Conservation (phyloP, 2,329 filamentous ascomycete genomes). For the Juglanconis juglandina region DNA sequence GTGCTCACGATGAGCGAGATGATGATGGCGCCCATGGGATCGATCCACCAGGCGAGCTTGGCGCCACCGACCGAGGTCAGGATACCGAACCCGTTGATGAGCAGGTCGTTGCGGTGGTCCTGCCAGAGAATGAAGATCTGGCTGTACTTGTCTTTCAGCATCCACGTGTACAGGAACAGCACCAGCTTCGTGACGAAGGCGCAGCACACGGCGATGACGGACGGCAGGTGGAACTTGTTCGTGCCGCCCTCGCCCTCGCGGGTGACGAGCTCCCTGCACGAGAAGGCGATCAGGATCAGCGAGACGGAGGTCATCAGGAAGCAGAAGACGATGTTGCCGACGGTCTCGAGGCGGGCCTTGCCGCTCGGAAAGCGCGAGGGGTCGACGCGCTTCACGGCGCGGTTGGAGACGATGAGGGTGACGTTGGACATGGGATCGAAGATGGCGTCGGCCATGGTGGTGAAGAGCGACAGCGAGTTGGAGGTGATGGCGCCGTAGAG, state of each 20-base stretch:
- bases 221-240: conserved; percentile 73
- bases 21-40: conserved; percentile 85
- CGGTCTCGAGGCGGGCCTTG: conserved; percentile 90
- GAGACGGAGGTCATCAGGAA: conserved; percentile 94
- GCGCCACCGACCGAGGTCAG: conserved; percentile 86
- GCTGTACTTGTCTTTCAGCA: conserved; percentile 83
- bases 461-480: conserved; percentile 90
- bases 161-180: conserved; percentile 90
- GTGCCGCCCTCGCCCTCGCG: conserved; percentile 45
- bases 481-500: conserved; percentile 85
- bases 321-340: conserved; percentile 94
- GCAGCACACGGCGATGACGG: conserved; percentile 77
- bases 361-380: conserved; percentile 83
- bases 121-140: conserved; percentile 93
- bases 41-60: conserved; percentile 91
- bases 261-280: conserved; percentile 64
- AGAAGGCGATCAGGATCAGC: conserved; percentile 87
- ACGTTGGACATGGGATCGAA: conserved; percentile 91
- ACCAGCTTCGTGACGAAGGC: conserved; percentile 81
- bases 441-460: conserved; percentile 92
- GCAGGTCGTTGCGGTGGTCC: conserved; percentile 94
- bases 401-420: conserved; percentile 80
- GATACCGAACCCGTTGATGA: conserved; percentile 92
- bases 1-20: conserved; percentile 73
- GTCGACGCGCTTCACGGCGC: conserved; percentile 85